Percentiles rank a stretch among this genome's conserved stretches.
These are phyloP conservation scores for Thymus mandschuricus DNA, from an alignment of 257 asterid species.

Conservation along the genomic window DNA sequence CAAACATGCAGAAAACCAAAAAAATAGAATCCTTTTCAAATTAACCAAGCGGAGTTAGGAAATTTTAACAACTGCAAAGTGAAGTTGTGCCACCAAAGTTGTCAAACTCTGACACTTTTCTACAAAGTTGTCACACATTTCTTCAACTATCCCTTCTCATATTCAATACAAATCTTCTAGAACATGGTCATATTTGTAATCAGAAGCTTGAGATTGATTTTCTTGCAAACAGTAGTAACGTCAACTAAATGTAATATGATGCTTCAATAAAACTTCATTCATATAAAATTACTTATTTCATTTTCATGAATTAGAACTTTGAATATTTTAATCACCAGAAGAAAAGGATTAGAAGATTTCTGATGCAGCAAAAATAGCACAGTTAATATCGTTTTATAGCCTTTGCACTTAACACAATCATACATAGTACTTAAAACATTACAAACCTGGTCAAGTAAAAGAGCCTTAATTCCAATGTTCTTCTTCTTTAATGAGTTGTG, in stretches of 20 bases:
- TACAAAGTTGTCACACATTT: not conserved
- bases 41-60: not conserved
- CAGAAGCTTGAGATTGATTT: too few relatives aligned
- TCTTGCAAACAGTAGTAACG: too few relatives aligned
- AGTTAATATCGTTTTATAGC: not conserved
- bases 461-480: conserved; percentile 92
- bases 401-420: conserved; percentile 10
- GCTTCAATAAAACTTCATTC: not conserved
- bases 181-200: too few relatives aligned
- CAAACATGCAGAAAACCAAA: not conserved
- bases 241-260: too few relatives aligned
- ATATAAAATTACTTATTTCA: too few relatives aligned
- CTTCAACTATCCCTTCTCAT: too few relatives aligned
- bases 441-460: conserved; percentile 96
- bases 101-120: not conserved
- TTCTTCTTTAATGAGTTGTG: conserved; percentile 67
- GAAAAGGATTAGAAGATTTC: conserved; percentile 5
- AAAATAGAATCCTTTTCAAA: not conserved
- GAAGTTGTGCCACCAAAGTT: not conserved
- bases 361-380: conserved; percentile 7
- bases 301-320: not conserved
- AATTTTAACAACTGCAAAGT: not conserved
- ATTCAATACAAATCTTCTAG: too few relatives aligned
- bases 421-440: conserved; percentile 20
- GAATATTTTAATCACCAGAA: conserved; percentile 9